Evolutionary conservation across 495 filamentous ascomycete species (phyloP).

Genomic region (Tuber indicum): DNA sequence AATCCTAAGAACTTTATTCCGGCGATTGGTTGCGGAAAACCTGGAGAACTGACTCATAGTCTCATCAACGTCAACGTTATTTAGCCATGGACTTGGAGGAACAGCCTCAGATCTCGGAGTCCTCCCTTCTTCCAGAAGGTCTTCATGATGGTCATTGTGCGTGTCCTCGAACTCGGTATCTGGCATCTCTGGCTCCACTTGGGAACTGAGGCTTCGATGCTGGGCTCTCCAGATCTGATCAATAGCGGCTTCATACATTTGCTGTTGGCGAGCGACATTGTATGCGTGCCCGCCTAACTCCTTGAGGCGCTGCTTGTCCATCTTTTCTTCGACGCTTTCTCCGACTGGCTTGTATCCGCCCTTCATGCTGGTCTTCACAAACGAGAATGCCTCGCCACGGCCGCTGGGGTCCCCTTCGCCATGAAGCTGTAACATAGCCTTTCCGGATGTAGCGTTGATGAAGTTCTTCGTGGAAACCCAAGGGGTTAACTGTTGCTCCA

Average conservation of each 20-base stretch:
- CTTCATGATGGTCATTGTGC: constrained; percentile 51
- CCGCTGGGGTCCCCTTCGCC: constrained; percentile 94
- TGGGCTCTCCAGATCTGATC: constrained; percentile 85
- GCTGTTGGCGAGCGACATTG: constrained; percentile 88
- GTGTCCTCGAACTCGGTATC: constrained; percentile 54
- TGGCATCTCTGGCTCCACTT: constrained; percentile 48
- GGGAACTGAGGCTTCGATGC: constrained; percentile 64
- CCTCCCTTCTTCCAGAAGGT: constrained; percentile 54
- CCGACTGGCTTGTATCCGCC: constrained; percentile 88
- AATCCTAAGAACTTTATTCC: constrained; percentile 66
- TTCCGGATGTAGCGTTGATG: constrained; percentile 82
- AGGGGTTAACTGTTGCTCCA: constrained; percentile 85
- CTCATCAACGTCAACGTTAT: constrained; percentile 54
- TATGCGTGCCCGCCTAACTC: constrained; percentile 92
- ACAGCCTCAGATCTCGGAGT: constrained; percentile 59
- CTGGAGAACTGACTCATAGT: constrained; percentile 80
- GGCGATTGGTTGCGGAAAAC: constrained; percentile 61
- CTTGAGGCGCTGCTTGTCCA: constrained; percentile 73
- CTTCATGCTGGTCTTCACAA: constrained; percentile 97
- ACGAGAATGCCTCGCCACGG: constrained; percentile 86
- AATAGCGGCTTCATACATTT: constrained; percentile 80
- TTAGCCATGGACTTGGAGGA: constrained; percentile 51
- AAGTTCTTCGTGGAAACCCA: constrained; percentile 96
- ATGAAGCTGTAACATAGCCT: constrained; percentile 93
- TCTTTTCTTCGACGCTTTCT: constrained; percentile 78